Evolutionary conservation across 2,329 filamentous ascomycete species (phyloP).

Genomic region (Penicillium sp.): DNA sequence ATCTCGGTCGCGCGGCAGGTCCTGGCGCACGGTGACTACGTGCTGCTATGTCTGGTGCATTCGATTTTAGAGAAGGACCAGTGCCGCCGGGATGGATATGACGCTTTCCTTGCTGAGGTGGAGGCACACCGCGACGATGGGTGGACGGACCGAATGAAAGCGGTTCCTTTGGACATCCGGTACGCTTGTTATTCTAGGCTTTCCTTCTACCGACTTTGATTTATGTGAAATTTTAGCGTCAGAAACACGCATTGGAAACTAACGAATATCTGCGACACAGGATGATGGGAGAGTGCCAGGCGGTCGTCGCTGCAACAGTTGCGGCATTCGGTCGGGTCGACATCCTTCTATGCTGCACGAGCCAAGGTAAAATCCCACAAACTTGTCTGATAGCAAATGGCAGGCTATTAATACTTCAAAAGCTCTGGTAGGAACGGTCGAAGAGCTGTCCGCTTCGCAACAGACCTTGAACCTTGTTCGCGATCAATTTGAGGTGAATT

Average conservation of each 20-base stretch:
- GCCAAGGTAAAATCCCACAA: conserved; percentile 61
- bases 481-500: conserved; percentile 91
- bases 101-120: conserved; percentile 67
- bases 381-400: background rate
- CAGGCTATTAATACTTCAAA: conserved; percentile 10
- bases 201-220: background rate
- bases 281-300: conserved; percentile 69
- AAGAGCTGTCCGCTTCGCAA: conserved; percentile 74
- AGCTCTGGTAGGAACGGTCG: conserved; percentile 86
- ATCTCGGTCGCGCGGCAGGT: conserved; percentile 78
- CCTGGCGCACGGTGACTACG: conserved; percentile 86
- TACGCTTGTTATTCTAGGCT: conserved; percentile 27
- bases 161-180: conserved; percentile 59
- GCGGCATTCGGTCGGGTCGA: conserved; percentile 82
- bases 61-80: conserved; percentile 72
- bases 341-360: conserved; percentile 84
- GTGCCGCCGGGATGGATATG: conserved; percentile 72
- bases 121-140: conserved; percentile 63
- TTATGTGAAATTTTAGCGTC: background rate
- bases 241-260: conserved; percentile 10
- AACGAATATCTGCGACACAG: conserved; percentile 32
- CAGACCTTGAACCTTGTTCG: conserved; percentile 74
- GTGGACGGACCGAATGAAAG: conserved; percentile 73
- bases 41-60: conserved; percentile 78
- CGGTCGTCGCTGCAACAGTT: conserved; percentile 82